phyloP scores from a whole-genome alignment of 2,329 filamentous ascomycete species.

The Trichoderma sp. region DNA sequence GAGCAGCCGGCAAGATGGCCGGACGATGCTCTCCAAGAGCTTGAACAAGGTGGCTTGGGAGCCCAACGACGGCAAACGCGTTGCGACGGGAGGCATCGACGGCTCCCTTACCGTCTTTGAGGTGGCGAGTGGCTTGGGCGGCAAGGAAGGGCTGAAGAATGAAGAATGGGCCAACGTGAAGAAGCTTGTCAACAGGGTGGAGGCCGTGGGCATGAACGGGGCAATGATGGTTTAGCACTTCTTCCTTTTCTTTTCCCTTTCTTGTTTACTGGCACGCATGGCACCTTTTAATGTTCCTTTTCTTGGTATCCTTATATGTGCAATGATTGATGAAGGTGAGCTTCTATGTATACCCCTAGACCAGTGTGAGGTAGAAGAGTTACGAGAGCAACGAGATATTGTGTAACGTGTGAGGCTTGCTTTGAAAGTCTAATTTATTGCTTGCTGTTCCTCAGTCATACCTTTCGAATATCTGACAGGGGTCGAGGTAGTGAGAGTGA shows the following conservation, averaged over 20 bases:
- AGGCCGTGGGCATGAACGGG: constrained; percentile 60
- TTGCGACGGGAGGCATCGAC: constrained; percentile 91
- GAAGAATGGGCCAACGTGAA: constrained; percentile 96
- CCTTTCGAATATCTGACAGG: background rate
- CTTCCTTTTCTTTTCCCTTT: background rate
- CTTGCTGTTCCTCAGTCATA: background rate
- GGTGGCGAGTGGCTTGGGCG: constrained; percentile 78
- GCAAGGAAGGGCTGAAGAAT: constrained; percentile 77
- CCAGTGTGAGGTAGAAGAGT: constrained; percentile 8
- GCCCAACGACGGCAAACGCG: constrained; percentile 77
- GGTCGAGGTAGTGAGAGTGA: background rate
- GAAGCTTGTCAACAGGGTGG: constrained; percentile 78
- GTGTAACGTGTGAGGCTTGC: background rate
- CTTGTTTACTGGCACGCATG: constrained; percentile 20
- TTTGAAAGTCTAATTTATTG: background rate
- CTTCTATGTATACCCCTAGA: constrained; percentile 28
- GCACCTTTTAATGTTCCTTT: constrained; percentile 16
- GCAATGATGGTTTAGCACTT: constrained; percentile 44
- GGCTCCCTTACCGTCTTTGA: constrained; percentile 91
- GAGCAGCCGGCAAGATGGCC: constrained; percentile 63
- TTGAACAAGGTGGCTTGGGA: constrained; percentile 97
- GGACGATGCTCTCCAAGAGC: constrained; percentile 76
- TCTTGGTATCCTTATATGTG: constrained; percentile 15
- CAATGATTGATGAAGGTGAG: constrained; percentile 20
- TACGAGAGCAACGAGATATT: background rate